A percentile compares a stretch with the other conserved stretches of the same genome.
Evolutionary conservation across 345 rosid species (phyloP).

Genomic region (Conringia planisiliqua): DNA sequence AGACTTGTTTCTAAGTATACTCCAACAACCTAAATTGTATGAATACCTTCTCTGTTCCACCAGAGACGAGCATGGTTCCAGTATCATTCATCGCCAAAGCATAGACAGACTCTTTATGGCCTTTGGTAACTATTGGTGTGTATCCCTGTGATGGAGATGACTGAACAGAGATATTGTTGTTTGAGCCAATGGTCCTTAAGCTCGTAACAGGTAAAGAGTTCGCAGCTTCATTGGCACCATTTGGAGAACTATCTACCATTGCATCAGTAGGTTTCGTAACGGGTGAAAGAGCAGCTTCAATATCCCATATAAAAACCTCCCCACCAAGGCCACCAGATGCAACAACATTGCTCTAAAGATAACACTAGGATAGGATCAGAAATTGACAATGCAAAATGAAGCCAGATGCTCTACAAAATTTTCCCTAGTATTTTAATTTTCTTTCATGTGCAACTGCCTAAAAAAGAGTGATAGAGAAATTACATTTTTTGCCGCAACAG

Average conservation of each 20-base stretch:
- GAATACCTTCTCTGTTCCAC: slow-evolving; percentile 97
- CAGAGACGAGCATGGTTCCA: slow-evolving; percentile 91
- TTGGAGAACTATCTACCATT: slow-evolving; percentile 66
- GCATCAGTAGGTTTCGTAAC: slow-evolving; percentile 66
- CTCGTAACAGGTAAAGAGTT: slow-evolving; percentile 60
- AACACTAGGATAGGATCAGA: slow-evolving; percentile 68
- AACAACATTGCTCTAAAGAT: slow-evolving; percentile 89
- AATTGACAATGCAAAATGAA: slow-evolving; percentile 30
- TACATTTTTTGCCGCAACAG: slow-evolving; percentile 94
- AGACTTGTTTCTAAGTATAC: neutral
- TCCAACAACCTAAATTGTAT: neutral
- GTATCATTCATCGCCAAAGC: slow-evolving; percentile 95
- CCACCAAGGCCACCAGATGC: slow-evolving; percentile 99
- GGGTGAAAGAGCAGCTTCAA: slow-evolving; percentile 84
- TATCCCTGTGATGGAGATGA: slow-evolving; percentile 69
- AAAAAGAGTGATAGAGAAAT: slow-evolving; percentile 26
- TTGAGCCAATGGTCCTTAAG: slow-evolving; percentile 78
- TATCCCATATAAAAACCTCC: slow-evolving; percentile 98
- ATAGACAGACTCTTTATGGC: slow-evolving; percentile 99
- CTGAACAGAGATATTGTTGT: slow-evolving; percentile 72
- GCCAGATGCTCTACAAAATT: neutral
- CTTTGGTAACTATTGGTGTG: slow-evolving; percentile 80
- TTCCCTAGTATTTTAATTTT: neutral
- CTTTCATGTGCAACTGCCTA: neutral
- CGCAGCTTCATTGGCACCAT: slow-evolving; percentile 56